phyloP scores from a whole-genome alignment of 75 land plant genomes.

The Adiantum capillusveneris region DNA sequence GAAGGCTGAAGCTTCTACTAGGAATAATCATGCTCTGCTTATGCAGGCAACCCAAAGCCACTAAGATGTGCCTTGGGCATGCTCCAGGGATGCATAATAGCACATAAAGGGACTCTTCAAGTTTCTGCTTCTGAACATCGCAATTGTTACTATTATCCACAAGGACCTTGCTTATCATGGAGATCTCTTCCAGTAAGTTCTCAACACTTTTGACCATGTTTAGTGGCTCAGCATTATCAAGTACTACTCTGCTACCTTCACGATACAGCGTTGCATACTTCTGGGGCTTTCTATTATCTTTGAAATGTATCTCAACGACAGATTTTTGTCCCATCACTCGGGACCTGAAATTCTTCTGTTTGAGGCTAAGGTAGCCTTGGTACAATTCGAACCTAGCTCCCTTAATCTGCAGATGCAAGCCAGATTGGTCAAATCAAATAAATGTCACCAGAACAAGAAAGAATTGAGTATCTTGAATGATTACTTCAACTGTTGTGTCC shows the following conservation, averaged over 20 bases:
- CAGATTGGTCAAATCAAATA: no score
- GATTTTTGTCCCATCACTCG: not conserved
- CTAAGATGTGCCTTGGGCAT: constrained; percentile 2
- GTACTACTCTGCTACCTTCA: not conserved
- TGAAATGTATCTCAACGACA: not conserved
- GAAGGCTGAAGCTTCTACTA: not conserved
- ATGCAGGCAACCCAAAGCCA: not conserved
- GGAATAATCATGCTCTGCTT: not conserved
- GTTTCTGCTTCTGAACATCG: constrained; percentile 3
- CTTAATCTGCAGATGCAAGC: not conserved
- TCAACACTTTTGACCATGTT: not conserved
- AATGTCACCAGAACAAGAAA: no score
- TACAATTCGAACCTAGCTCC: not conserved
- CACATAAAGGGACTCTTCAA: constrained; percentile 1
- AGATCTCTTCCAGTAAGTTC: not conserved
- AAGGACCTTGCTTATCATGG: not conserved
- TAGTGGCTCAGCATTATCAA: not conserved
- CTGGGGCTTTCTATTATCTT: not conserved
- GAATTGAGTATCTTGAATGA: no score
- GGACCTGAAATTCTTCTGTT: constrained; percentile 2
- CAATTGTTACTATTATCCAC: not conserved
- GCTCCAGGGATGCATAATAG: constrained; percentile 2
- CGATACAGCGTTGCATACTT: not conserved
- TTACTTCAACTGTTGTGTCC: not conserved
- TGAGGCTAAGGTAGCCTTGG: not conserved